Base-by-base conservation (phyloP, 352 stramenopile genomes). In the Phytophthora brassicae region DNA sequence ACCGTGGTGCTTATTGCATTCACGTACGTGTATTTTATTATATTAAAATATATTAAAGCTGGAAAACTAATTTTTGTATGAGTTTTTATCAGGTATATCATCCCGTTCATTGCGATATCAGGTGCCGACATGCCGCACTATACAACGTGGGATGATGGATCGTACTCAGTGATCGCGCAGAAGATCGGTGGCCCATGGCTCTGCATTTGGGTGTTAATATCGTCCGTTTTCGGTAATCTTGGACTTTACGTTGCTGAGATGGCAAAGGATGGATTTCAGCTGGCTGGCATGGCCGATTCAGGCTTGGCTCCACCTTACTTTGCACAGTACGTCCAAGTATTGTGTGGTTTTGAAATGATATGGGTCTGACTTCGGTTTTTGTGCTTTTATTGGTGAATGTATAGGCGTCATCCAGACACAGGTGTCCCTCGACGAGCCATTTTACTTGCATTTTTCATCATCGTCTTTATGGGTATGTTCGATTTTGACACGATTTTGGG, bases 211-310 rank as follows among this genome's bases (percentile, higher is more conserved):
- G 65, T 96, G 22, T 44, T 96, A 14, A 72, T 94, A 17, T 89
- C 75, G 17, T 86, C 80, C 11, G 72, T 94, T 23, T 83, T 91
- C 46, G 84, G 84, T 0, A 94, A 94, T 48, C 66, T 91, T 22
- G 85, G 85, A 16, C 73, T 94, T 16, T 93, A 93, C 64, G 78
- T 90, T 14, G 85, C 85, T 31, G 81, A 94, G 47, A 90, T 94
- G 75, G 77, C 82, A 36, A 91, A 94, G 57, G 81, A 94, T 60
- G 81, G 75, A 13, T 94, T 90, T 35, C 81, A 92, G 50, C 68
- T 94, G 22, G 83, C 81, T 28, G 85, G 85, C 7, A 94, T 94
- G 85, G 81, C 85, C 4, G 79, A 91, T 38, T 88, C 81, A n/a
- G 85, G 85, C 6, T 71, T 94, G 20, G 84, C 86, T 12, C 85